Conservation (phyloP, 352 stramenopile species). For the Phytopythium aichiense region DNA sequence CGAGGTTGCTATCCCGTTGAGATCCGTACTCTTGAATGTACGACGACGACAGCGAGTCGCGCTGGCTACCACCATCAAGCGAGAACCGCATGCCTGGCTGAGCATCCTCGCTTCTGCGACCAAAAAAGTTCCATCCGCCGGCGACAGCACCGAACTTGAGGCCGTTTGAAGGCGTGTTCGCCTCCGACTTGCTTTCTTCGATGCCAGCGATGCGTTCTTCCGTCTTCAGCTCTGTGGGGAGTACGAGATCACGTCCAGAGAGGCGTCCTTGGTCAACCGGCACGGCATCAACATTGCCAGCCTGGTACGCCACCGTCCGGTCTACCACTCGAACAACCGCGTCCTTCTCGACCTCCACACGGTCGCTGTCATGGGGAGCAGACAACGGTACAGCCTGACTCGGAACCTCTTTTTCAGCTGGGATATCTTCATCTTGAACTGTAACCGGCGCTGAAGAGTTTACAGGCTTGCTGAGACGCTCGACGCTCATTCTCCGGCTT, state of each 20-base stretch:
- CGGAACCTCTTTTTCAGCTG: neutral
- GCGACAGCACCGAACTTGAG: slow-evolving; percentile 1
- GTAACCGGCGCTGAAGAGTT: neutral
- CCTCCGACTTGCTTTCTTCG: neutral
- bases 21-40: neutral
- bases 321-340: neutral
- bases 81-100: neutral
- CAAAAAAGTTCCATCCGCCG: slow-evolving; percentile 4
- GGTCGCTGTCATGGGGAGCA: neutral
- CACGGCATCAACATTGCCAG: neutral
- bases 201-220: neutral
- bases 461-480: neutral
- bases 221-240: neutral
- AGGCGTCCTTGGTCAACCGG: neutral
- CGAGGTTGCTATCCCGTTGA: neutral
- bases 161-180: neutral
- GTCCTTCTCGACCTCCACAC: neutral
- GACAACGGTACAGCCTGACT: neutral
- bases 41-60: slow-evolving; percentile 1
- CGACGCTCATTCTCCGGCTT: neutral
- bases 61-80: slow-evolving; percentile 1
- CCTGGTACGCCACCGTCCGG: neutral
- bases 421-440: neutral
- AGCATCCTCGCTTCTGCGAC: slow-evolving; percentile 2
- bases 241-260: slow-evolving; percentile 1